Base-by-base conservation (phyloP, 176 grass and related monocot species). In the Musa troglodytarum region DNA sequence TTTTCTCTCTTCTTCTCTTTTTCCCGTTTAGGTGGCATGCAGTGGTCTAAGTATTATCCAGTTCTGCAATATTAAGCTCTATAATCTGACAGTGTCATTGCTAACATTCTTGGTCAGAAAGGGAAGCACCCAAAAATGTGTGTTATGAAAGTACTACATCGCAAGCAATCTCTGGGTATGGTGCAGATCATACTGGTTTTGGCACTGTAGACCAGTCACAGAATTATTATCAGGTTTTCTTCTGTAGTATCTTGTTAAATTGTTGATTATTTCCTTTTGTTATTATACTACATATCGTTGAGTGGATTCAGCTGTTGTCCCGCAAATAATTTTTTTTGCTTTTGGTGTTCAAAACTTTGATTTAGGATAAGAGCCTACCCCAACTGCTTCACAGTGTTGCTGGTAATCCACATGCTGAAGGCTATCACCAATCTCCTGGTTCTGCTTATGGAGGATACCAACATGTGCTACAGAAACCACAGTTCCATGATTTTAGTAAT, bases 171-270 rank as follows among this genome's bases (percentile, higher is more conserved):
- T 62, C 80, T 14, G 8, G 55, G 21, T 92, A 89, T 19, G 8
- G 13, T 22, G 11, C 52, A 74, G 81, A 89, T 63, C 84, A 86
- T 72, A 26, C 0, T 5, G 82, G 63, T 66, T 83, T 83, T 80
- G 69, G 68, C 14, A 16, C 57, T 65, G 16, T 74, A 50, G 73
- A 92, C 8, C 51, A 56, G 57, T 78, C 87, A 59, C 87, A 85
- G 24, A 86, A 81, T 72, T 68, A 53, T 82, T 92, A 86, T 84
- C 82, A 94, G 95, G 95, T 97, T 84, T 63, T 81, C 49, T 52
- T 24, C 8, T 26, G 15, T 17, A 77, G 20, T 16, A 9, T 9
- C 21, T 53, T 77, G 19, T 52, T 21, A 62, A 16, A 50, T 50
- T 69, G 9, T 69, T 29, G 16, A 5, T 49, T 5, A 50, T 49